Percentiles rank a stretch among this genome's conserved stretches.
Evolutionary conservation across 257 asterid genomes (phyloP).

Genomic region (Cynanchum wilfordii): DNA sequence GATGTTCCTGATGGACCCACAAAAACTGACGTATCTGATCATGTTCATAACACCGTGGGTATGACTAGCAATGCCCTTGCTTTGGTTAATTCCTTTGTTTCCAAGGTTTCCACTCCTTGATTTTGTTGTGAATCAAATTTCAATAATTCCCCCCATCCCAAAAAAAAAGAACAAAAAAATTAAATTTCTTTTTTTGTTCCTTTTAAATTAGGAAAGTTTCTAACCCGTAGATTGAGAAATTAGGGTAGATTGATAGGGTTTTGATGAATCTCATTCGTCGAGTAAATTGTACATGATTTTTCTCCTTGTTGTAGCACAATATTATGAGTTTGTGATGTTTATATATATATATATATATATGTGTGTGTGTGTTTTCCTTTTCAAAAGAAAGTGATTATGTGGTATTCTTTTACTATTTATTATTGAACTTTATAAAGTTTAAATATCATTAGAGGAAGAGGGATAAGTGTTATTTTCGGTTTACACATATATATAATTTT

Average conservation of each 20-base stretch:
- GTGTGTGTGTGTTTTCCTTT: background rate
- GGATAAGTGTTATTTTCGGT: no score
- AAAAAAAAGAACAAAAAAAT: background rate
- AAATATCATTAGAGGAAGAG: no score
- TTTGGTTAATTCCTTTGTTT: slow-evolving; percentile 54
- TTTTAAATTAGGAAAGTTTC: background rate
- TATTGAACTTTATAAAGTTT: no score
- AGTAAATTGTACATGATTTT: slow-evolving; percentile 5
- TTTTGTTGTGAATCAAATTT: background rate
- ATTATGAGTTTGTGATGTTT: background rate
- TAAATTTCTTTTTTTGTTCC: no score
- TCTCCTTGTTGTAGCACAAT: background rate
- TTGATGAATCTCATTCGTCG: background rate
- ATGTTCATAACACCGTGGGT: slow-evolving; percentile 42
- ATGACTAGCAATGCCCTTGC: slow-evolving; percentile 85
- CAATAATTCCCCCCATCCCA: background rate
- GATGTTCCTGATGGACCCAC: slow-evolving; percentile 38
- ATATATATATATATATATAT: background rate
- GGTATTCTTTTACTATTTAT: no score
- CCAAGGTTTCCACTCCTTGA: slow-evolving; percentile 36
- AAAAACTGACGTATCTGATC: slow-evolving; percentile 47
- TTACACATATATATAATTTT: no score
- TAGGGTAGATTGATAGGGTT: background rate
- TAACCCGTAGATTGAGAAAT: background rate
- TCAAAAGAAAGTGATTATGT: background rate